A percentile compares a stretch with the other conserved stretches of the same genome.
phyloP scores from a whole-genome alignment of 225 moss, liverwort and hornwort species.

The Polytrichum commune region DNA sequence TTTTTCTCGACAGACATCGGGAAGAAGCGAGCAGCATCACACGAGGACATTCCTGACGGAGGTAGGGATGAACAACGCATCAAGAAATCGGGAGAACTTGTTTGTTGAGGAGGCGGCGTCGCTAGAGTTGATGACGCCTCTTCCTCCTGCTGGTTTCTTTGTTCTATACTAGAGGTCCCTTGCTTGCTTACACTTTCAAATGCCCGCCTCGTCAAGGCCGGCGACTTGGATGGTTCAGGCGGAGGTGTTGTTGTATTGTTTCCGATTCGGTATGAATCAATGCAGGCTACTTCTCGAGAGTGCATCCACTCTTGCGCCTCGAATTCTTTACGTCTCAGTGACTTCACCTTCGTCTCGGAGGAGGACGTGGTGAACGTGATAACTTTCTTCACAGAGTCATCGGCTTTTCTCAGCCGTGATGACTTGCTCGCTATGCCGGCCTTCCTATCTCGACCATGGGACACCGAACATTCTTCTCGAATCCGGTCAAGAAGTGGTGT shows the following conservation, averaged over 20 bases:
- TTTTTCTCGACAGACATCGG: too few species aligned
- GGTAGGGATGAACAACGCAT: too few species aligned
- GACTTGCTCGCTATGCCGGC: slow-evolving; percentile 19
- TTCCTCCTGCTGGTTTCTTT: background rate
- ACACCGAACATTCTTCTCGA: slow-evolving; percentile 19
- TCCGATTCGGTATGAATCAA: background rate
- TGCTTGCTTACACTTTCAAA: background rate
- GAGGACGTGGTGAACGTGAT: slow-evolving; percentile 28
- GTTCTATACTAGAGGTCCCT: background rate
- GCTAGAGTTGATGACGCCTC: background rate
- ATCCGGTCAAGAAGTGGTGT: slow-evolving; percentile 31
- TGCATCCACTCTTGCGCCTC: slow-evolving; percentile 9
- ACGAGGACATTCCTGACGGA: too few species aligned
- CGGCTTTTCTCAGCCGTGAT: slow-evolving; percentile 31
- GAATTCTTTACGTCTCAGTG: slow-evolving; percentile 25
- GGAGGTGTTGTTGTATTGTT: background rate
- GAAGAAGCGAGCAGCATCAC: too few species aligned
- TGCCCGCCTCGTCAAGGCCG: background rate
- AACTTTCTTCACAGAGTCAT: slow-evolving; percentile 28
- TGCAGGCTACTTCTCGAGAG: background rate
- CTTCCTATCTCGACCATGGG: slow-evolving; percentile 23
- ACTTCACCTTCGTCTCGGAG: slow-evolving; percentile 23
- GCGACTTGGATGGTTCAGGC: background rate
- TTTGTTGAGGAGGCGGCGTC: too few species aligned
- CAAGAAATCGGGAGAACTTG: too few species aligned